Base-by-base conservation (phyloP, 2,329 filamentous ascomycete genomes). In the Ceratocystis lukuohia region DNA sequence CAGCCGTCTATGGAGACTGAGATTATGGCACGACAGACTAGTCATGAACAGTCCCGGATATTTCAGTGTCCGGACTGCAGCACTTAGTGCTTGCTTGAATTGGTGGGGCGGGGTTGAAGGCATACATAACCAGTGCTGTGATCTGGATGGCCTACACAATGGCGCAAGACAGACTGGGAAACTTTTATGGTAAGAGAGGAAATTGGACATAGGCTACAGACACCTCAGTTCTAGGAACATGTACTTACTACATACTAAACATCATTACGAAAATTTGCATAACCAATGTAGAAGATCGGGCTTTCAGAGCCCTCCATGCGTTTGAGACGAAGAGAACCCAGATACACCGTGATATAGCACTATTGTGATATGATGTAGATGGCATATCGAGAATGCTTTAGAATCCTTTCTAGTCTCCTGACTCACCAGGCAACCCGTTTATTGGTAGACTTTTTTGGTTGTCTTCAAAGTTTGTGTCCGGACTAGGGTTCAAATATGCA, bases 401-500 rank as follows among this genome's bases (percentile, higher is more conserved):
- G 20, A 28, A 28, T 53, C 10, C 25, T 25, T 12, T 15, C 22
- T 15, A 28, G 48, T 53, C 48, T 28, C 20, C 48, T 28, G 48
- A 53, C 8, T 53, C 48, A 53, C 10, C 20, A 53, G 48, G 5
- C 48, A 53, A 3, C 48, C 15, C 10, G 48, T 53, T 53, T 53
- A 53, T 53, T n/a, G 15, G 15, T 25, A 28, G 22, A 10, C 1
- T 25, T 5, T n/a, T 28, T 53, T 53, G 48, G 25, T 20, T 15
- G 48, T 53, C 48, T 53, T 53, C 20, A 28, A 53, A 53, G 48
- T 28, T 53, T 53, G 22, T 28, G 48, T 25, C 7, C 48, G 15
- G 48, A 28, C 6, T 15, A 3, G 48, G 48, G 48, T 69, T 77
- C 76, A 61, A 78, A 68, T 0, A 76, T 77, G 45, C 73, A 71